Conservation (phyloP, 2,329 filamentous ascomycete genomes). For the Furcasterigmium sp. region DNA sequence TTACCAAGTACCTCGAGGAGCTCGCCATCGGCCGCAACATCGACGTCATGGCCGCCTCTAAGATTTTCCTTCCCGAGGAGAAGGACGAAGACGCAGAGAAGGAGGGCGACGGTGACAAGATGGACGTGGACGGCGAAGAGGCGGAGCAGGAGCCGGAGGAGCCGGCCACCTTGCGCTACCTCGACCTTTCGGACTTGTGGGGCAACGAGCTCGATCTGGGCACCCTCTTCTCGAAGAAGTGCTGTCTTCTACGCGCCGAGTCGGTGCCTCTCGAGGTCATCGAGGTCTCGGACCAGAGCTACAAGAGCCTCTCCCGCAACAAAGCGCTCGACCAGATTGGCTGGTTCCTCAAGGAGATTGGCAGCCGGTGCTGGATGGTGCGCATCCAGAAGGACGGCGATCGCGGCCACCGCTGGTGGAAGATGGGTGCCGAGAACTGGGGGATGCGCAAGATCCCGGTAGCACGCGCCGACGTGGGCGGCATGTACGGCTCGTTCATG, state of each 20-base stretch:
- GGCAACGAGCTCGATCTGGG: conserved; percentile 56
- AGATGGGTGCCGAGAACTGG: conserved; percentile 81
- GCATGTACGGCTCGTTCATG: conserved; percentile 78
- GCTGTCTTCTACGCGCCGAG: conserved; percentile 50
- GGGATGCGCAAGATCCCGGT: conserved; percentile 91
- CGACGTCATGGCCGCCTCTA: conserved; percentile 59
- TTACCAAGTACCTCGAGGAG: conserved; percentile 72
- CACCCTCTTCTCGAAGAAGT: conserved; percentile 42
- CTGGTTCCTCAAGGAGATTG: conserved; percentile 68
- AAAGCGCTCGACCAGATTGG: conserved; percentile 56
- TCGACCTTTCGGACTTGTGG: conserved; percentile 70
- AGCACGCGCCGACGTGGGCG: conserved; percentile 83
- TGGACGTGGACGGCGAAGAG: conserved; percentile 19
- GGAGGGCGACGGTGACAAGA: conserved; percentile 8
- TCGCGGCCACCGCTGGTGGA: conserved; percentile 63
- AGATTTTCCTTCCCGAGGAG: conserved; percentile 49
- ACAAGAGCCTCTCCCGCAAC: conserved; percentile 57
- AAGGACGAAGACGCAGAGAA: conserved; percentile 10
- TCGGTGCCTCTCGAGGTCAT: conserved; percentile 70
- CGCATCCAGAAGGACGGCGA: conserved; percentile 45
- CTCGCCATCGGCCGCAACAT: conserved; percentile 67
- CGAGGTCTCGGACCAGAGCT: conserved; percentile 66
- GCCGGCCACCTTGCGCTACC: conserved; percentile 62
- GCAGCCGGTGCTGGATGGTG: conserved; percentile 63
- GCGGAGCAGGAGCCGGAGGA: conserved; percentile 29